Evolutionary conservation across 257 asterid species (phyloP).

Genomic region (Nemophila menziesii): DNA sequence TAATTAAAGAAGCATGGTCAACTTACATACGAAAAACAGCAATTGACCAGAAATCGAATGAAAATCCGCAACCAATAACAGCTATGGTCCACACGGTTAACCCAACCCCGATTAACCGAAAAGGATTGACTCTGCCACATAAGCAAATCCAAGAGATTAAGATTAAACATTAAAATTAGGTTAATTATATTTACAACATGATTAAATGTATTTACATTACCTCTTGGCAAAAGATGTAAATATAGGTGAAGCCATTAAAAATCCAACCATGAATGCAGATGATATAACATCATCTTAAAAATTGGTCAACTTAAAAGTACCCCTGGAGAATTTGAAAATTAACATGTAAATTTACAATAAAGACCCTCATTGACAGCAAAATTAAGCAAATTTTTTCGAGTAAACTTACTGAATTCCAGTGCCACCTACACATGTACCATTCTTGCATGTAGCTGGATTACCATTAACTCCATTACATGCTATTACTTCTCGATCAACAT

Average conservation of each 20-base stretch:
- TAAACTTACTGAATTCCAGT: slow-evolving; percentile 26
- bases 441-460: slow-evolving; percentile 16
- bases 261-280: slow-evolving; percentile 99
- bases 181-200: neutral
- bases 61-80: slow-evolving; percentile 72
- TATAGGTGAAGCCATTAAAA: slow-evolving; percentile 89
- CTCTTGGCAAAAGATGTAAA: slow-evolving; percentile 82
- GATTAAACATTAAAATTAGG: too few relatives aligned
- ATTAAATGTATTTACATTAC: slow-evolving; percentile 17
- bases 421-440: slow-evolving; percentile 26
- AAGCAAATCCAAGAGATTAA: too few relatives aligned
- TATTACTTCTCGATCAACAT: slow-evolving; percentile 33
- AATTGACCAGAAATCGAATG: slow-evolving; percentile 75
- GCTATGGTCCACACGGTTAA: slow-evolving; percentile 88
- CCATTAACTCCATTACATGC: slow-evolving; percentile 41
- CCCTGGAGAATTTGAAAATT: slow-evolving; percentile 38
- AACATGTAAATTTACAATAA: too few relatives aligned
- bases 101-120: slow-evolving; percentile 94
- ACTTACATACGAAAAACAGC: slow-evolving; percentile 81
- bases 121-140: slow-evolving; percentile 94
- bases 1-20: neutral
- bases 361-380: too few relatives aligned
- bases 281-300: slow-evolving; percentile 93
- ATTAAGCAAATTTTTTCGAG: neutral
- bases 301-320: slow-evolving; percentile 67